Percentiles rank a stretch among this genome's conserved stretches.
phyloP scores from a whole-genome alignment of 23 red algal species.

The Porphyridium purpureum region DNA sequence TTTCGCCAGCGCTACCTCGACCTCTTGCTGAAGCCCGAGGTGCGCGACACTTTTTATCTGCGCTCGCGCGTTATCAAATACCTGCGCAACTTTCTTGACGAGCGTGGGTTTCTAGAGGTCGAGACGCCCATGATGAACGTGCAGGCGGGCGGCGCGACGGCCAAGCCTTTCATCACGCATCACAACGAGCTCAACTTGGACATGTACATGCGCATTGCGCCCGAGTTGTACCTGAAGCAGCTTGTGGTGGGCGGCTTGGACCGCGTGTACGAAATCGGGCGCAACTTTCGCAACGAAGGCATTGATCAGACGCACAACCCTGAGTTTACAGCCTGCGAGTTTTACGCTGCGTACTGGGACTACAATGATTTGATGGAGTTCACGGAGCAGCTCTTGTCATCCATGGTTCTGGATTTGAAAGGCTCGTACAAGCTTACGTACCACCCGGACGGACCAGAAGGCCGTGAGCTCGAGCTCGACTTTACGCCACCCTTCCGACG shows the following conservation, averaged over 20 bases:
- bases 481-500: constrained; percentile 80
- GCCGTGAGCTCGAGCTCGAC: constrained; percentile 49
- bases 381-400: constrained; percentile 64
- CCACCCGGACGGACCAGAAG: constrained; percentile 59
- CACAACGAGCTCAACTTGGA: constrained; percentile 90
- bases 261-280: constrained; percentile 86
- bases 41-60: constrained; percentile 43
- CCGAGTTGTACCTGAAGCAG: constrained; percentile 93
- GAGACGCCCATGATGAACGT: constrained; percentile 98
- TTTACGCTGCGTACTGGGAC: constrained; percentile 91
- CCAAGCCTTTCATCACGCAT: constrained; percentile 79
- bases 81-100: constrained; percentile 74
- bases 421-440: constrained; percentile 35
- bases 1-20: constrained; percentile 91
- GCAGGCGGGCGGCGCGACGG: constrained; percentile 78
- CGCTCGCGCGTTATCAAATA: constrained; percentile 61
- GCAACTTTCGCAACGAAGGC: constrained; percentile 96
- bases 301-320: constrained; percentile 97
- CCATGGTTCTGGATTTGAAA: constrained; percentile 34
- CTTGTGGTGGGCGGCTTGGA: constrained; percentile 95
- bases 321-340: constrained; percentile 97
- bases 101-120: constrained; percentile 77
- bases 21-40: constrained; percentile 58
- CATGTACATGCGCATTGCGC: constrained; percentile 96
- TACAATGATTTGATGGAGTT: constrained; percentile 92